Percentiles rank a stretch among this genome's conserved stretches.
Evolutionary conservation across 1,139 yeast genomes (phyloP).

Genomic region (Diutina mesorugosa): DNA sequence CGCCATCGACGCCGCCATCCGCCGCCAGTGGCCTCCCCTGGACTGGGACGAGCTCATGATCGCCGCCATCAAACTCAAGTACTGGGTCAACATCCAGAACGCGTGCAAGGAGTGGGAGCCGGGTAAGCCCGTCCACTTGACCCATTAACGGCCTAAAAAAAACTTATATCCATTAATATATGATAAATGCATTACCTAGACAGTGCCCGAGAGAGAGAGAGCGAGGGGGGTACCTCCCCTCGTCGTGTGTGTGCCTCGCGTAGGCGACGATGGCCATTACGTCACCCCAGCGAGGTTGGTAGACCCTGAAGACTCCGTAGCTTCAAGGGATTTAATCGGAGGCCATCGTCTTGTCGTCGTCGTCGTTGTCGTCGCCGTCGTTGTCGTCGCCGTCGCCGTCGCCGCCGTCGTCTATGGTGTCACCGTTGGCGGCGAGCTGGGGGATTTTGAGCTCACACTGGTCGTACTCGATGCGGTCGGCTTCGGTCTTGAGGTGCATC

Average conservation of each 20-base stretch:
- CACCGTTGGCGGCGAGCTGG: constrained; percentile 10
- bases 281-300: background rate
- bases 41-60: constrained; percentile 47
- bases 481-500: constrained; percentile 48
- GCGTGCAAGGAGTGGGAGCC: constrained; percentile 74
- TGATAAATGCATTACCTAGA: background rate
- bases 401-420: constrained; percentile 15
- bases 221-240: background rate
- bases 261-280: background rate
- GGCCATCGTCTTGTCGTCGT: constrained; percentile 36
- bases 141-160: constrained; percentile 25
- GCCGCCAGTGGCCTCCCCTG: constrained; percentile 16
- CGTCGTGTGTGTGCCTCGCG: background rate
- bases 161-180: background rate
- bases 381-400: constrained; percentile 9
- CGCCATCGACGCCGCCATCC: constrained; percentile 16
- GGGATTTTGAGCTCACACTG: constrained; percentile 53
- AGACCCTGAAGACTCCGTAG: no score
- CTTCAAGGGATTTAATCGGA: no score
- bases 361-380: constrained; percentile 10
- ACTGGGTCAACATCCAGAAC: constrained; percentile 69
- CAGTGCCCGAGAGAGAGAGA: background rate
- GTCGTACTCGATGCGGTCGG: constrained; percentile 46
- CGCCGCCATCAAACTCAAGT: constrained; percentile 63
- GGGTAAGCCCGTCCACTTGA: constrained; percentile 50